A percentile compares a stretch with the other conserved stretches of the same genome.
These are phyloP conservation scores for Ophiostoma sp. DNA, from an alignment of 2,329 filamentous ascomycete genomes.

Conservation along the genomic window DNA sequence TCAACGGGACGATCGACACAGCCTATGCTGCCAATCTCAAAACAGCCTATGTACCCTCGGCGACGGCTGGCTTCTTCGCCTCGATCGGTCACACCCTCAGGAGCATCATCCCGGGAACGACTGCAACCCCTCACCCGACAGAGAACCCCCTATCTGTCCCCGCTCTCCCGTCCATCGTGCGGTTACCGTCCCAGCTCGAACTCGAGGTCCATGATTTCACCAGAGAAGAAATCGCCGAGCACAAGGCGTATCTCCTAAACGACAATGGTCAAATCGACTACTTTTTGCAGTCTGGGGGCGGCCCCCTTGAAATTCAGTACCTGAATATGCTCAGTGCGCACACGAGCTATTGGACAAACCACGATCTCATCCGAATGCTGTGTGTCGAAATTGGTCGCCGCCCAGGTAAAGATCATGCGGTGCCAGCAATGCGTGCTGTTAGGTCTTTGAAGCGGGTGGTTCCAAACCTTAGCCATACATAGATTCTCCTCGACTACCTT, in stretches of 20 bases:
- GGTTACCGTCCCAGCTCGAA: constrained; percentile 70
- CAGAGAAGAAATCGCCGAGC: constrained; percentile 87
- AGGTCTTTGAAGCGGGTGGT: constrained; percentile 50
- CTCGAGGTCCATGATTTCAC: constrained; percentile 95
- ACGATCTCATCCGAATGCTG: constrained; percentile 85
- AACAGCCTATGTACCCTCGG: constrained; percentile 74
- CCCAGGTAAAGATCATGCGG: constrained; percentile 62
- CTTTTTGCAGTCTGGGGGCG: constrained; percentile 78
- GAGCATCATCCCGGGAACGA: constrained; percentile 58
- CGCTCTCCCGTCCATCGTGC: constrained; percentile 40
- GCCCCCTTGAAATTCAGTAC: constrained; percentile 91
- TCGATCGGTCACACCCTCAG: constrained; percentile 64
- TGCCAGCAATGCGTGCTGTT: constrained; percentile 59
- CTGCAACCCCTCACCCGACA: constrained; percentile 27
- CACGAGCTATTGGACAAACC: constrained; percentile 87
- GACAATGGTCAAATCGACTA: constrained; percentile 97
- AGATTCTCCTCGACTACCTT: not conserved
- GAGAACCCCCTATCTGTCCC: constrained; percentile 36
- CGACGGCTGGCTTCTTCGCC: constrained; percentile 64
- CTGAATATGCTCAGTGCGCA: constrained; percentile 96
- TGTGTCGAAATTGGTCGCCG: constrained; percentile 82
- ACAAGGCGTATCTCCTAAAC: constrained; percentile 82
- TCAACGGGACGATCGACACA: constrained; percentile 87
- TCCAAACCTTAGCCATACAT: not conserved
- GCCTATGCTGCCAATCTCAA: constrained; percentile 75